Evolutionary conservation across 768 basidiomycete genomes (phyloP), one percentile per base, ranked within the genome.

Genomic region (Mycena alexandri): DNA sequence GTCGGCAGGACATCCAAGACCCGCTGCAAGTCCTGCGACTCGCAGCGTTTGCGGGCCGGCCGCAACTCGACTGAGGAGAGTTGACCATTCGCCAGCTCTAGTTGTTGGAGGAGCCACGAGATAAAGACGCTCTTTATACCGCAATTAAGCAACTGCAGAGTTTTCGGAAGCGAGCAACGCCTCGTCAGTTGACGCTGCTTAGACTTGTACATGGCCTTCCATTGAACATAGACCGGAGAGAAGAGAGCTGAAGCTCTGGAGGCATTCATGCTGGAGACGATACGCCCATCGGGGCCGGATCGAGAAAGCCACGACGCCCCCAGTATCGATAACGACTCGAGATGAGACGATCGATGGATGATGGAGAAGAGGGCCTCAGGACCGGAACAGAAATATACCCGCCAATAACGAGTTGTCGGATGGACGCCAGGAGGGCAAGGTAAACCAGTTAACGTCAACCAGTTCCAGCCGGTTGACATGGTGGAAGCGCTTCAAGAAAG

Each of bases 391-490:
- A 57, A 57, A 0, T 19, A 2, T 16, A 24, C 10, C n/a, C 25
- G 22, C 44, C 55, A 16, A 57, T 25, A 8, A 44, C 25, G 22
- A 57, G 55, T 9, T 57, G 55, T n/a, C 19, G 43, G 43, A 57
- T 25, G 19, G 42, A 43, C 8, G 55, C 38, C 38, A 22, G n/a
- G 36, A 42, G 25, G 55, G 43, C 19, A 57, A 33, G 10, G 13
- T 44, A 33, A 57, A 57, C 55, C 55, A 57, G 25, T 57, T 3
- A 16, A 57, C 43, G 24, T 44, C 55, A 13, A 57, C 25, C 16
- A 57, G 43, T 14, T 57, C 55, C 29, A 57, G 55, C 9, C 25
- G 55, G 25, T 44, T 44, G n/a, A 57, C 21, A 12, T 57, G 24
- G 55, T 14, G 24, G 17, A 57, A 57, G 29, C 44, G 42, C 25